Conservation (phyloP, 257 asterid species). For the Prunella vulgaris region DNA sequence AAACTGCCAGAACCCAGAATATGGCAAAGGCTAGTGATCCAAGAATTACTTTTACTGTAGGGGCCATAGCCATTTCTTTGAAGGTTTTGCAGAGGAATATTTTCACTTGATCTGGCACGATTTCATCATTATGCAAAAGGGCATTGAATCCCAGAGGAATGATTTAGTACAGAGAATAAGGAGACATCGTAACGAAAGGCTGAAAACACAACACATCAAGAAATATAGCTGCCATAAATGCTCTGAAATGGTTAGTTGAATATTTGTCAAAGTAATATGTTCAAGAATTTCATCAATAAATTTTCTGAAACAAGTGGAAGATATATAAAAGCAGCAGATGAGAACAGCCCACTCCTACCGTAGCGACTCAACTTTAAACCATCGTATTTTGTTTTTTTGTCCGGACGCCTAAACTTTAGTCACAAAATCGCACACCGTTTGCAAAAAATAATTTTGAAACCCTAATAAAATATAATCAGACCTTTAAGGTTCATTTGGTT, state of each 20-base stretch:
- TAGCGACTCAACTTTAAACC: too few species aligned
- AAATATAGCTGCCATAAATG: neutral
- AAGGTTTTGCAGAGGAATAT: neutral
- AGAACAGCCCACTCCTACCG: too few species aligned
- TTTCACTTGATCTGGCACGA: neutral
- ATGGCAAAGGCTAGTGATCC: conserved; percentile 80
- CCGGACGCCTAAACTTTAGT: too few species aligned
- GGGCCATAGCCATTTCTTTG: conserved; percentile 60
- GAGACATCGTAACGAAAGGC: neutral
- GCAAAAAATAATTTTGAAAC: too few species aligned
- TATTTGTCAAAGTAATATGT: neutral
- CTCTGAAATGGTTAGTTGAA: neutral
- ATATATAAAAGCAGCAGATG: neutral
- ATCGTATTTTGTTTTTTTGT: too few species aligned
- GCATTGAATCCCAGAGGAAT: neutral
- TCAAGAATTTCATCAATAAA: neutral
- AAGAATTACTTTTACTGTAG: conserved; percentile 56
- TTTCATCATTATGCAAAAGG: neutral
- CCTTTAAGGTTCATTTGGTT: too few species aligned
- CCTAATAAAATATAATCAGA: too few species aligned
- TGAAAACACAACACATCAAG: neutral
- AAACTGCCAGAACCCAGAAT: conserved; percentile 89
- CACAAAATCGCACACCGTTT: too few species aligned
- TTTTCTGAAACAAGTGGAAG: neutral
- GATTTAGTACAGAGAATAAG: neutral